These are phyloP conservation scores for Solidago caesia DNA, from an alignment of 129 eudicot genomes.

Conservation along the genomic window DNA sequence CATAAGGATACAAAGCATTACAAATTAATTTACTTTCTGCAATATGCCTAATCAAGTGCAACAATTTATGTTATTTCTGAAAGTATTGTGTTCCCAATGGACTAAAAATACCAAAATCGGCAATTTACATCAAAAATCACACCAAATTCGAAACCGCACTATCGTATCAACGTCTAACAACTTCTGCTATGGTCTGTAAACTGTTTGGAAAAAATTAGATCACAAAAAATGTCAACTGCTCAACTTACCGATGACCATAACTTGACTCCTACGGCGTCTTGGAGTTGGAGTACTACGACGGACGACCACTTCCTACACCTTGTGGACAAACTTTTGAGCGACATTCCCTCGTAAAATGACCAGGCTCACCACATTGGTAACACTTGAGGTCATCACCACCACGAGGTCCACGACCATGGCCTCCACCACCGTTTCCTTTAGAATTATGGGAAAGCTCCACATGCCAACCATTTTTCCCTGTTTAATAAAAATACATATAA, in stretches of 20 bases:
- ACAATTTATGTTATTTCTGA: background rate
- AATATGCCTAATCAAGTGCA: conserved; percentile 15
- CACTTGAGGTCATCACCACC: conserved; percentile 63
- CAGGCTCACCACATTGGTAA: conserved; percentile 76
- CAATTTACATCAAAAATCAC: too few relatives aligned
- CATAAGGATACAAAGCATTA: too few relatives aligned
- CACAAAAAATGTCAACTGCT: background rate
- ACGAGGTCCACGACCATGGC: conserved; percentile 49
- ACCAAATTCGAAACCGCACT: background rate
- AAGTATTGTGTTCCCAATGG: too few relatives aligned
- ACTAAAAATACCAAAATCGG: too few relatives aligned
- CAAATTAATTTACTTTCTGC: background rate
- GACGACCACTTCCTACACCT: conserved; percentile 59
- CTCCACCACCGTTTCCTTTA: conserved; percentile 49
- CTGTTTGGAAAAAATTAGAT: background rate
- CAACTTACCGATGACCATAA: conserved; percentile 60
- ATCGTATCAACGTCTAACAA: background rate
- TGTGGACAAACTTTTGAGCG: conserved; percentile 57
- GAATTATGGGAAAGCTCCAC: conserved; percentile 76
- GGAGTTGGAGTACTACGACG: conserved; percentile 69
- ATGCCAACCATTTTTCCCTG: conserved; percentile 74
- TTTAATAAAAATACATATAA: background rate
- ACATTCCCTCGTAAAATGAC: conserved; percentile 80
- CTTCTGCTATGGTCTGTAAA: background rate
- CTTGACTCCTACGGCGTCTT: conserved; percentile 63